phyloP scores from a whole-genome alignment of 495 filamentous ascomycete genomes.

The Penicillium flavigenum region DNA sequence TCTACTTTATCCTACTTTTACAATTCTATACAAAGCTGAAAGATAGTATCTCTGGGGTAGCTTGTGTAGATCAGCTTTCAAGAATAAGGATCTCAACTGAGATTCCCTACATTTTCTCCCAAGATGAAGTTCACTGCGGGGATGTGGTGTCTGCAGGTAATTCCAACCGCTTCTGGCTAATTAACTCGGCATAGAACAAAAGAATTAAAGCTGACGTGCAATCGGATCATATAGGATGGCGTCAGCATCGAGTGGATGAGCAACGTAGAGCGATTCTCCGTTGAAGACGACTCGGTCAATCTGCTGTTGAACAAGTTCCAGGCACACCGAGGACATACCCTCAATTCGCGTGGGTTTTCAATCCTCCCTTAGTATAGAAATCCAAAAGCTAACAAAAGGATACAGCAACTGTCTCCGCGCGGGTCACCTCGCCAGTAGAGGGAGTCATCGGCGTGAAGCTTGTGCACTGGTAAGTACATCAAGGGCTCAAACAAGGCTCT shows the following conservation, averaged over 20 bases:
- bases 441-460: slow-evolving; percentile 62
- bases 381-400: not conserved
- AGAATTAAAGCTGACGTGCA: not conserved
- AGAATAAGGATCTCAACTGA: not conserved
- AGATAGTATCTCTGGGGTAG: not conserved
- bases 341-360: slow-evolving; percentile 52
- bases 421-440: slow-evolving; percentile 54
- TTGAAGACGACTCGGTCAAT: slow-evolving; percentile 39
- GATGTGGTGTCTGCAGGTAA: slow-evolving; percentile 45
- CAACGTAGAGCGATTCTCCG: slow-evolving; percentile 43
- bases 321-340: slow-evolving; percentile 53
- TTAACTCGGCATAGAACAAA: no score
- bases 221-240: slow-evolving; percentile 28
- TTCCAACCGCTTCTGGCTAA: not conserved
- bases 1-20: slow-evolving; percentile 3
- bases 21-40: not conserved
- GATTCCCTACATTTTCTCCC: not conserved
- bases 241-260: slow-evolving; percentile 49
- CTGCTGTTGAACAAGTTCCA: slow-evolving; percentile 45
- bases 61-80: not conserved
- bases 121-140: slow-evolving; percentile 50
- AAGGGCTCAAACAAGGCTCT: not conserved
- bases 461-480: slow-evolving; percentile 59
- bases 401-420: slow-evolving; percentile 31
- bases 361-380: not conserved